These are phyloP conservation scores for Pseudocercospora crystallina DNA, from an alignment of 2,329 filamentous ascomycete species.

Conservation along the genomic window DNA sequence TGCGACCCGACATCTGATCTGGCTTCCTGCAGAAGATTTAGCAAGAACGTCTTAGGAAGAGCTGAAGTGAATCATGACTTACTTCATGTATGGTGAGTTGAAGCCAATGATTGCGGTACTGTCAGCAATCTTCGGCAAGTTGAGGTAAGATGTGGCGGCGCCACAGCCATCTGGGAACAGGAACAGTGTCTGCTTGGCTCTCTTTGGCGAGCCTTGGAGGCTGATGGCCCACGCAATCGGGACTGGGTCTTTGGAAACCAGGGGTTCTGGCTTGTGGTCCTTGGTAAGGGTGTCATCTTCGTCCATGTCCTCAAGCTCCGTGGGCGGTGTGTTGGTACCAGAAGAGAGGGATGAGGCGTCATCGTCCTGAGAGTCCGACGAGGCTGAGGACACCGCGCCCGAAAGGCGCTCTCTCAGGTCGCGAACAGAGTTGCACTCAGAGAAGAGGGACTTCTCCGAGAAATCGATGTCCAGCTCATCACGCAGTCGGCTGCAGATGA, in stretches of 20 bases:
- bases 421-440: slow-evolving; percentile 10
- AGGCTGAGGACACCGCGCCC: not conserved
- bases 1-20: slow-evolving; percentile 13
- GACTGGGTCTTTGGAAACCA: not conserved
- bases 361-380: too few relatives aligned
- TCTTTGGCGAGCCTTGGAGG: slow-evolving; percentile 22
- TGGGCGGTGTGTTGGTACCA: too few relatives aligned
- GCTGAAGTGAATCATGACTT: not conserved
- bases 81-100: slow-evolving; percentile 22
- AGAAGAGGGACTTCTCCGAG: slow-evolving; percentile 8
- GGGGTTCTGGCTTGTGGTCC: not conserved
- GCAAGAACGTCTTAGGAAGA: not conserved
- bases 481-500: slow-evolving; percentile 25
- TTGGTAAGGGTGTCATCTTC: not conserved
- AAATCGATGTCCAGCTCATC: slow-evolving; percentile 31
- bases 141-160: slow-evolving; percentile 48
- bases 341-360: too few relatives aligned
- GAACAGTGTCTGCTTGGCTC: slow-evolving; percentile 17
- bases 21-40: slow-evolving; percentile 25
- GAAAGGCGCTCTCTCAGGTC: slow-evolving; percentile 4
- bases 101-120: slow-evolving; percentile 26
- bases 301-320: not conserved
- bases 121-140: slow-evolving; percentile 42
- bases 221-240: slow-evolving; percentile 10
- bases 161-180: slow-evolving; percentile 50